phyloP scores from a whole-genome alignment of 495 filamentous ascomycete genomes.

The Jackrogersella minutella region DNA sequence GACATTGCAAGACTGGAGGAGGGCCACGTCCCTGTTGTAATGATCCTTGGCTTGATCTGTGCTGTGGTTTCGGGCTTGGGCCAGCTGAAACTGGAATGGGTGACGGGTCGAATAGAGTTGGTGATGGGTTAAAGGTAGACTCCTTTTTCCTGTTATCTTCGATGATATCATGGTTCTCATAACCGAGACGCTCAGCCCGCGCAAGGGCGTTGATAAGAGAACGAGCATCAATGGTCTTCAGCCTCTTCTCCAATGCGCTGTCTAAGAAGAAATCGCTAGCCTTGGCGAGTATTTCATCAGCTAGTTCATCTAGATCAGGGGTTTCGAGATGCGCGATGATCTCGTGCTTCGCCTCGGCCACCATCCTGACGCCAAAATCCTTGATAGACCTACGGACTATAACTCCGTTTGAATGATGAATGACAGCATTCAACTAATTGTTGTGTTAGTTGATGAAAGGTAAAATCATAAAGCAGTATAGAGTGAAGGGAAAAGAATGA shows the following conservation, averaged over 20 bases:
- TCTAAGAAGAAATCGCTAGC: slow-evolving; percentile 58
- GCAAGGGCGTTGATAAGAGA: slow-evolving; percentile 60
- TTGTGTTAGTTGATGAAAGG: slow-evolving; percentile 7
- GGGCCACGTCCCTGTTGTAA: background rate
- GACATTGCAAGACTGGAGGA: slow-evolving; percentile 46
- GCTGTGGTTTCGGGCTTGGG: background rate
- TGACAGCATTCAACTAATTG: slow-evolving; percentile 55
- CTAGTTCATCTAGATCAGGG: slow-evolving; percentile 51
- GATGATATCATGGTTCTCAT: slow-evolving; percentile 52
- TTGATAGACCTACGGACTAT: slow-evolving; percentile 52
- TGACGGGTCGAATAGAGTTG: slow-evolving; percentile 23
- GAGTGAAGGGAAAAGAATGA: background rate
- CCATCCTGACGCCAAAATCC: slow-evolving; percentile 57
- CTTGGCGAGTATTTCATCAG: slow-evolving; percentile 49
- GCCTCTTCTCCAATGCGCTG: slow-evolving; percentile 52
- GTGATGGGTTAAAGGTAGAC: slow-evolving; percentile 29
- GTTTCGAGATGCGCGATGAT: slow-evolving; percentile 49
- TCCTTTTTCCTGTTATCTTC: slow-evolving; percentile 42
- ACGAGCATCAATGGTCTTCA: slow-evolving; percentile 57
- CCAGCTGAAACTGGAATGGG: slow-evolving; percentile 1
- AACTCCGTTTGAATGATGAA: slow-evolving; percentile 50
- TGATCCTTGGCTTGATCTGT: background rate
- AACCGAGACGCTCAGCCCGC: slow-evolving; percentile 59
- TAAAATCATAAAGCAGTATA: background rate
- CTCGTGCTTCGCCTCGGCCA: slow-evolving; percentile 50